Percentiles rank a stretch among this genome's conserved stretches.
Conservation (phyloP, 257 asterid genomes). For the Solanum infundibuliforme region DNA sequence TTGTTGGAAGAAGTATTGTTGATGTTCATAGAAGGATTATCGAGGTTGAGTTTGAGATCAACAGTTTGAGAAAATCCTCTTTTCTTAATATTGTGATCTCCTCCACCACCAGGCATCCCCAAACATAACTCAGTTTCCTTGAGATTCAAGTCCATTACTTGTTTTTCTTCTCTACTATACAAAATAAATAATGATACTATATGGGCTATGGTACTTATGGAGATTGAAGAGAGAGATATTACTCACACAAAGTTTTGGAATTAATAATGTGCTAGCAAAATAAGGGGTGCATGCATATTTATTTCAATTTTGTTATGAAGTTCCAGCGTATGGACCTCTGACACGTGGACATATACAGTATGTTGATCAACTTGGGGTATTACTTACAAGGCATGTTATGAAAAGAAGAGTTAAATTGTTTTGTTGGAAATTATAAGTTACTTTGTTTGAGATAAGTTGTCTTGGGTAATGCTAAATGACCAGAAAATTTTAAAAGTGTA, state of each 20-base stretch:
- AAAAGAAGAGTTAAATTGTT: too few relatives aligned
- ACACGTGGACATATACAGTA: too few relatives aligned
- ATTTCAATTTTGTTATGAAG: neutral
- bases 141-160: conserved; percentile 16
- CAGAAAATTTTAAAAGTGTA: too few relatives aligned
- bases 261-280: neutral
- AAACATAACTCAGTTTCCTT: conserved; percentile 46
- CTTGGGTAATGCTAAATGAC: too few relatives aligned
- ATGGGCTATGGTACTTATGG: neutral
- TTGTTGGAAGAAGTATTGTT: conserved; percentile 17
- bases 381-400: too few relatives aligned
- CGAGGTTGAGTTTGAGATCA: conserved; percentile 44
- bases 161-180: neutral
- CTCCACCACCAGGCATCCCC: conserved; percentile 38
- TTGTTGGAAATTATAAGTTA: too few relatives aligned
- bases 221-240: neutral
- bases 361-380: too few relatives aligned
- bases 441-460: too few relatives aligned
- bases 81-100: conserved; percentile 14
- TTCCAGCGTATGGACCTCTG: too few relatives aligned
- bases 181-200: neutral
- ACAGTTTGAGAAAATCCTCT: conserved; percentile 41
- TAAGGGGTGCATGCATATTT: conserved; percentile 14
- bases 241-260: neutral
- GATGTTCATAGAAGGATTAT: conserved; percentile 3